Percentiles rank a stretch among this genome's conserved stretches.
These are phyloP conservation scores for Castanea sativa DNA, from an alignment of 306 rosid species.

Conservation along the genomic window DNA sequence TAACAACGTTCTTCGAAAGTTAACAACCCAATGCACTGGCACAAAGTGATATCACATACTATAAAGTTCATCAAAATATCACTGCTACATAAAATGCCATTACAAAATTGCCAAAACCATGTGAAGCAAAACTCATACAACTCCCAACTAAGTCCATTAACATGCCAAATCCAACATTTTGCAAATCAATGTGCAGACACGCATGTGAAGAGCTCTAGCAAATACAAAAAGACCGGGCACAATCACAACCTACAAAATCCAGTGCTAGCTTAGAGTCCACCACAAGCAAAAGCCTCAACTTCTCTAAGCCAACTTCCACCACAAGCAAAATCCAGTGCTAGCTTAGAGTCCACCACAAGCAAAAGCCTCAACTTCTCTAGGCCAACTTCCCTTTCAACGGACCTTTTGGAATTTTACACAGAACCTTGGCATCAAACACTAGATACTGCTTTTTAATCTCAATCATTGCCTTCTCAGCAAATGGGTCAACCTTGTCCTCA, in stretches of 20 bases:
- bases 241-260: neutral
- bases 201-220: neutral
- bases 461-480: constrained; percentile 56
- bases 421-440: constrained; percentile 70
- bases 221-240: neutral
- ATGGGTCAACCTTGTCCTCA: constrained; percentile 63
- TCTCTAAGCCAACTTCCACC: constrained; percentile 47
- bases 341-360: neutral
- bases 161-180: constrained; percentile 21
- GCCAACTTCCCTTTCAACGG: constrained; percentile 56
- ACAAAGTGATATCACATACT: neutral
- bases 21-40: constrained; percentile 1
- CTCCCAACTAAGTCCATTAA: constrained; percentile 22
- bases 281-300: neutral
- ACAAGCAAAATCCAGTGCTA: neutral
- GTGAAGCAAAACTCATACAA: constrained; percentile 18
- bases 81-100: constrained; percentile 4
- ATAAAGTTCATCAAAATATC: constrained; percentile 10
- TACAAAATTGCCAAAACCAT: constrained; percentile 10
- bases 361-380: constrained; percentile 25
- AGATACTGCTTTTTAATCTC: constrained; percentile 72
- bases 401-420: constrained; percentile 59
- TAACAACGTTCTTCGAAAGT: neutral
- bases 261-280: constrained; percentile 1
- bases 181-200: constrained; percentile 13